Conservation (phyloP, 768 basidiomycete genomes). For the Podaxis sp. region DNA sequence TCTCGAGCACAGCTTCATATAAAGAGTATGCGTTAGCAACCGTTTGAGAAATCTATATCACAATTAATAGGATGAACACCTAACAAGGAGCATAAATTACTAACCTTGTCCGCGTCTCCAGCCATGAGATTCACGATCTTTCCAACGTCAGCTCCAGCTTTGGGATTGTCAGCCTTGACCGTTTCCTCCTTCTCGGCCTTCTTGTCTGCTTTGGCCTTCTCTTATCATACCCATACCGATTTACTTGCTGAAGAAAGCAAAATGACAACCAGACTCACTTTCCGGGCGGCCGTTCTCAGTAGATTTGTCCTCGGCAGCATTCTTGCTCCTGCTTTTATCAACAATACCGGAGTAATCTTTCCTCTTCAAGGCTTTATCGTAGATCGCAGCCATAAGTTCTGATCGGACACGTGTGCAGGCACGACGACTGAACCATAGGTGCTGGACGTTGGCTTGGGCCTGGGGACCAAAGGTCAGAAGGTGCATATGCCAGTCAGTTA, state of each 20-base stretch:
- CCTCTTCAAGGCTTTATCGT: conserved; percentile 84
- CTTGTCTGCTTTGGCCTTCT: conserved; percentile 31
- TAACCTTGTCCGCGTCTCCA: conserved; percentile 65
- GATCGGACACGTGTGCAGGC: conserved; percentile 69
- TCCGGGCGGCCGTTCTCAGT: no score
- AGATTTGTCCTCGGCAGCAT: conserved; percentile 25
- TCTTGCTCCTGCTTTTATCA: conserved; percentile 42
- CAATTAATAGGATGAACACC: background rate
- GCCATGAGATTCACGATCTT: conserved; percentile 93
- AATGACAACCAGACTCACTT: no score
- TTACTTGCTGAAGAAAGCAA: no score
- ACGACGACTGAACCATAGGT: conserved; percentile 79
- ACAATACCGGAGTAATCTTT: conserved; percentile 82
- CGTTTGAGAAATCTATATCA: conserved; percentile 46
- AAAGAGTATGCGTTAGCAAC: conserved; percentile 60
- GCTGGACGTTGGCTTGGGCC: conserved; percentile 69
- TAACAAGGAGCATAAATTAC: conserved; percentile 14
- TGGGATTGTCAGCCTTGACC: conserved; percentile 55
- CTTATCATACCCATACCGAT: conserved; percentile 31
- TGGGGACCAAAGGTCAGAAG: conserved; percentile 23
- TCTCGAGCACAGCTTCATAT: conserved; percentile 78
- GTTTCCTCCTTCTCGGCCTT: conserved; percentile 40
- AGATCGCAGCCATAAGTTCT: conserved; percentile 83
- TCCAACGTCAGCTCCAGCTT: conserved; percentile 80
- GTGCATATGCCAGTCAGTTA: no score